phyloP scores from a whole-genome alignment of 306 rosid species.

The Prinsepia uniflora region DNA sequence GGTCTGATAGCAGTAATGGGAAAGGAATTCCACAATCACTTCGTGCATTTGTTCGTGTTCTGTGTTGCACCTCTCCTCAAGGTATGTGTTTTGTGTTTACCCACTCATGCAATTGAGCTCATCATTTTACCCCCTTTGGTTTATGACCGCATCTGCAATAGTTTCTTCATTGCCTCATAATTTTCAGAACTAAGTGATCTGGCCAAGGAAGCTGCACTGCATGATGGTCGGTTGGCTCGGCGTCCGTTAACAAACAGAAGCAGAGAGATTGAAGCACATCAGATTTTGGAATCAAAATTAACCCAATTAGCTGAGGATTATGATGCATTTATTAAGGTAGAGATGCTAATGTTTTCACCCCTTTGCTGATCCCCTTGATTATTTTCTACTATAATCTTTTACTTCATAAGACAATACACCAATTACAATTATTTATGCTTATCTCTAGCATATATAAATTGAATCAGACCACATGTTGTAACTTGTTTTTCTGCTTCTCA shows the following conservation, averaged over 20 bases:
- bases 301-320: slow-evolving; percentile 40
- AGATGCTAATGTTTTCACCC: slow-evolving; percentile 1
- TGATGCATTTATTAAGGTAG: slow-evolving; percentile 48
- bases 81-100: slow-evolving; percentile 29
- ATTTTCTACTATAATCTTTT: not conserved
- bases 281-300: slow-evolving; percentile 44
- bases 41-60: slow-evolving; percentile 69
- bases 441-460: not conserved
- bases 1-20: slow-evolving; percentile 49
- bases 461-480: not conserved
- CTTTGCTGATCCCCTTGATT: not conserved
- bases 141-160: slow-evolving; percentile 11
- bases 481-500: slow-evolving; percentile 5
- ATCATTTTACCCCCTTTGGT: not conserved
- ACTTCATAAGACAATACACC: not conserved
- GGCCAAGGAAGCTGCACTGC: slow-evolving; percentile 50
- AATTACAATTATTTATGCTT: not conserved
- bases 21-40: slow-evolving; percentile 77
- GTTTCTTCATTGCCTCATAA: slow-evolving; percentile 25
- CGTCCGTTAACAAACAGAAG: slow-evolving; percentile 43
- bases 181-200: slow-evolving; percentile 52
- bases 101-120: slow-evolving; percentile 6
- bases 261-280: slow-evolving; percentile 68
- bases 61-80: slow-evolving; percentile 46
- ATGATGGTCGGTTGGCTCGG: slow-evolving; percentile 77